Percentiles rank a stretch among this genome's conserved stretches.
These are phyloP conservation scores for Xylaria multiplex DNA, from an alignment of 2,329 filamentous ascomycete genomes.

Conservation along the genomic window DNA sequence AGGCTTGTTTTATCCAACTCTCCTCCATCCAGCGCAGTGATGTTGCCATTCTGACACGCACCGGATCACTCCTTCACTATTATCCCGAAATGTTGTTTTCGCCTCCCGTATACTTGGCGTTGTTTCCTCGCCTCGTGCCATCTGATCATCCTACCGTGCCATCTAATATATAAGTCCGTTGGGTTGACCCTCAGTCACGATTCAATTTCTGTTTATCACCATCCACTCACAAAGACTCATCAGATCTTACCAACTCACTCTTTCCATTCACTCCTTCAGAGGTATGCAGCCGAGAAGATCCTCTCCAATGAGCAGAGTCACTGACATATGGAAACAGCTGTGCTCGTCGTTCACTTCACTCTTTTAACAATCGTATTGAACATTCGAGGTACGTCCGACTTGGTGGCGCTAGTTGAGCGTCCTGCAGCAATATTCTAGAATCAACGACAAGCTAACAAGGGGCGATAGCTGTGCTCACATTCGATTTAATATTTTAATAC, in stretches of 20 bases:
- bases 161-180: constrained; percentile 53
- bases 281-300: constrained; percentile 48
- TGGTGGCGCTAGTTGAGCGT: neutral
- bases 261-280: constrained; percentile 59
- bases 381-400: constrained; percentile 52
- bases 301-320: constrained; percentile 17
- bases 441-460: constrained; percentile 37
- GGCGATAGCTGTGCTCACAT: constrained; percentile 57
- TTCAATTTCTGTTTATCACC: constrained; percentile 45
- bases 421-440: neutral
- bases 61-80: constrained; percentile 53
- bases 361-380: constrained; percentile 54
- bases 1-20: constrained; percentile 44
- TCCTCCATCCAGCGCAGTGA: constrained; percentile 37
- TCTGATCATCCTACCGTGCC: constrained; percentile 39
- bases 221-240: constrained; percentile 51
- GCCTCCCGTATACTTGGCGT: constrained; percentile 42
- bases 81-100: constrained; percentile 52
- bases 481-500: constrained; percentile 51
- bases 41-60: constrained; percentile 53
- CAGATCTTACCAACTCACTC: constrained; percentile 49
- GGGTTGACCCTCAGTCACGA: constrained; percentile 39
- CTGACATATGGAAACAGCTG: constrained; percentile 53
- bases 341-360: constrained; percentile 59
- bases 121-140: constrained; percentile 44